Percentiles rank a stretch among this genome's conserved stretches.
These are phyloP conservation scores for Geotrichum reessii DNA, from an alignment of 1,139 yeast species.

Conservation along the genomic window DNA sequence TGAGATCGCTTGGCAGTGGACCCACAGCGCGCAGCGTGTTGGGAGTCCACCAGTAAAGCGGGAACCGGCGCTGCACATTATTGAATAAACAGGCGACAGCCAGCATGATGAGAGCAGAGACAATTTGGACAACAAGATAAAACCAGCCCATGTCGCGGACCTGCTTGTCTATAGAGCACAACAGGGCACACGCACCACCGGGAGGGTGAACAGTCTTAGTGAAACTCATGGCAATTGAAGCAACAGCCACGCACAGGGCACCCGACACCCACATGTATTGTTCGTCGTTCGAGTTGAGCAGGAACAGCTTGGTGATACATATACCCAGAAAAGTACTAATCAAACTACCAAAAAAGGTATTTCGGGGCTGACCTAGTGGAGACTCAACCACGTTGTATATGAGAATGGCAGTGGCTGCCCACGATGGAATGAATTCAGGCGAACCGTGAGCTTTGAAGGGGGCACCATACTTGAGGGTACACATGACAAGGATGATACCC, in stretches of 20 bases:
- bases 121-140: conserved; percentile 54
- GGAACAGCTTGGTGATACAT: conserved; percentile 51
- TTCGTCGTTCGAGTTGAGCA: conserved; percentile 28
- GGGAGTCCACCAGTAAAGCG: conserved; percentile 62
- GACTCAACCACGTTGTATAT: conserved; percentile 52
- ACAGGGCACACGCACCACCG: conserved; percentile 64
- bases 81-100: conserved; percentile 52
- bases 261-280: conserved; percentile 56
- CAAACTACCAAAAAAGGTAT: conserved; percentile 53
- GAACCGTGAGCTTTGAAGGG: conserved; percentile 45
- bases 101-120: conserved; percentile 48
- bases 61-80: conserved; percentile 52
- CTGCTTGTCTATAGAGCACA: conserved; percentile 49
- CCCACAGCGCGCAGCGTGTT: conserved; percentile 21
- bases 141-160: conserved; percentile 59
- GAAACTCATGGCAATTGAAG: conserved; percentile 55
- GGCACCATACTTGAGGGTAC: conserved; percentile 45
- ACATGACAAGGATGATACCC: conserved; percentile 50
- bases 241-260: conserved; percentile 52
- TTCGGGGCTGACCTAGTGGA: conserved; percentile 66
- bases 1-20: not conserved
- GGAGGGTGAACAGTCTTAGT: conserved; percentile 66
- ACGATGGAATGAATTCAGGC: conserved; percentile 54
- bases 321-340: conserved; percentile 51
- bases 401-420: conserved; percentile 61